These are phyloP conservation scores for Trypanosoma cruzi DNA, from an alignment of 208 protist genomes.

Conservation along the genomic window DNA sequence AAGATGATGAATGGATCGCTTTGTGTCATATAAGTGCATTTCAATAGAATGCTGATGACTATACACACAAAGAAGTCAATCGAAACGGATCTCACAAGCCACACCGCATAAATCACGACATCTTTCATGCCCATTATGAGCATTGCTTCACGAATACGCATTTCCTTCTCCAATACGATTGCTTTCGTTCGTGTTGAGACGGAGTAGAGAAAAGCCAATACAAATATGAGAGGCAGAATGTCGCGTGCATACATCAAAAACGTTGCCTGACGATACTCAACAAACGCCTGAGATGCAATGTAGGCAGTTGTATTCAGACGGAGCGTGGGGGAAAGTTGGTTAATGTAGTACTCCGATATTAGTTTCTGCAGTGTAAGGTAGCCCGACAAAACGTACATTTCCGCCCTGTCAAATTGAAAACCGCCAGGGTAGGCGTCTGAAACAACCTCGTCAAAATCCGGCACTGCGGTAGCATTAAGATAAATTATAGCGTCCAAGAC, in stretches of 20 bases:
- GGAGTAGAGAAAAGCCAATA: constrained; percentile 78
- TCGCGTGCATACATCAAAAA: background rate
- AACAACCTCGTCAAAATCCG: constrained; percentile 32
- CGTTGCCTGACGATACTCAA: constrained; percentile 1
- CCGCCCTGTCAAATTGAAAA: constrained; percentile 45
- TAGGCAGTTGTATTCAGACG: background rate
- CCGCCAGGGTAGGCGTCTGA: constrained; percentile 41
- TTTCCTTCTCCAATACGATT: constrained; percentile 88
- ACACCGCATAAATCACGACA: background rate
- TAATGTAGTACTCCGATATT: constrained; percentile 64
- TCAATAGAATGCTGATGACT: constrained; percentile 58
- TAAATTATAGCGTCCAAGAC: constrained; percentile 70
- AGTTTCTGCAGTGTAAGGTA: constrained; percentile 69
- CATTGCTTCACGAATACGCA: constrained; percentile 78
- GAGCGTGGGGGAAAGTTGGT: background rate
- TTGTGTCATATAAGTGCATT: constrained; percentile 48
- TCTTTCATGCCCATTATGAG: constrained; percentile 85
- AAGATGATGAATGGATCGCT: constrained; percentile 54
- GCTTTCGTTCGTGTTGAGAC: constrained; percentile 77
- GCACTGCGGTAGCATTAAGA: constrained; percentile 58
- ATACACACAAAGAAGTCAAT: constrained; percentile 61
- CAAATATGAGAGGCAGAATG: constrained; percentile 53
- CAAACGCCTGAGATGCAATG: background rate
- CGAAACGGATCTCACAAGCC: constrained; percentile 17
- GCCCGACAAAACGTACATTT: constrained; percentile 79